phyloP scores from a whole-genome alignment of 2,329 filamentous ascomycete genomes.

The Diaporthe sp. region DNA sequence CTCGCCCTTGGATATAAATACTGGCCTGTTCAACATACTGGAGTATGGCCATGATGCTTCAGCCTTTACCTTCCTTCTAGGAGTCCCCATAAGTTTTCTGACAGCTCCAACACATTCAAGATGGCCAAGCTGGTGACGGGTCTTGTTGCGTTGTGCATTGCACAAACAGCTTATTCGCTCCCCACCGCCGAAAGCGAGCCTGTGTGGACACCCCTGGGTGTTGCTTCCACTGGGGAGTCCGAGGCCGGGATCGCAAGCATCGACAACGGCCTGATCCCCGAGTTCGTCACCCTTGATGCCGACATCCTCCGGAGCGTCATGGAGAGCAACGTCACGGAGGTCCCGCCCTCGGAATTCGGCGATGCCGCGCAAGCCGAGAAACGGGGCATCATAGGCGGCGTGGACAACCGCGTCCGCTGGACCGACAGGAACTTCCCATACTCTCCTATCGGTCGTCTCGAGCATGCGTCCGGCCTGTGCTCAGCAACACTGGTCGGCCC shows the following conservation, averaged over 20 bases:
- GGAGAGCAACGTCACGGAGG: conserved; percentile 1
- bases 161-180: neutral
- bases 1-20: neutral
- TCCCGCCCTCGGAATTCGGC: neutral
- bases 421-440: conserved; percentile 10
- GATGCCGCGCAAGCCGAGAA: neutral
- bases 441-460: neutral
- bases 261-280: neutral
- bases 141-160: neutral
- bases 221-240: neutral
- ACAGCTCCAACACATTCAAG: neutral
- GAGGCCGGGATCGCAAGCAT: neutral
- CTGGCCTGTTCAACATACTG: neutral
- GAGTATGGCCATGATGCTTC: neutral
- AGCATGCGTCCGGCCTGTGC: neutral
- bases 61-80: too few species aligned
- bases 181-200: neutral
- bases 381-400: neutral
- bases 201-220: neutral
- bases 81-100: neutral
- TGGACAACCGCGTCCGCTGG: neutral
- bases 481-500: neutral
- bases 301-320: neutral
- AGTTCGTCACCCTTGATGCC: conserved; percentile 2
- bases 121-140: neutral